Percentiles rank a stretch among this genome's conserved stretches.
phyloP scores from a whole-genome alignment of 257 asterid genomes.

The Dorcoceras hygrometricum region DNA sequence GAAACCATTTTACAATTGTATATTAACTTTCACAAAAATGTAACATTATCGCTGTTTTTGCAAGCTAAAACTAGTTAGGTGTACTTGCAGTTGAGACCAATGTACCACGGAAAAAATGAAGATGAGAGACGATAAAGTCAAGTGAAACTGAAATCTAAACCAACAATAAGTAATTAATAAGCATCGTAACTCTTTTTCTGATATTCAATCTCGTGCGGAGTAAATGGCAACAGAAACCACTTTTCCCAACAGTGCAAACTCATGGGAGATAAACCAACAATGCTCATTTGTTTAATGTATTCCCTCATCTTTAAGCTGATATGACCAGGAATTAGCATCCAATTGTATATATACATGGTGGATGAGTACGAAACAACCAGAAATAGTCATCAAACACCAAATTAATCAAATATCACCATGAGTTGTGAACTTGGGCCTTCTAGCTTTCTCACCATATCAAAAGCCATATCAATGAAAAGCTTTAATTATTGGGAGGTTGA shows the following conservation, averaged over 20 bases:
- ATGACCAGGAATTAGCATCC: neutral
- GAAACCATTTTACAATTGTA: too few species aligned
- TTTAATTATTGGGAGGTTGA: too few species aligned
- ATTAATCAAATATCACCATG: neutral
- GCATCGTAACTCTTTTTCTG: neutral
- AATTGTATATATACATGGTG: neutral
- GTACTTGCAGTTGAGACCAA: slow-evolving; percentile 3
- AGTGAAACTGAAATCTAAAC: neutral
- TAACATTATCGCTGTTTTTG: too few species aligned
- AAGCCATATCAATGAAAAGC: too few species aligned
- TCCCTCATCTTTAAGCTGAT: neutral
- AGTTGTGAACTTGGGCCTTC: neutral
- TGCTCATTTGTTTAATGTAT: too few species aligned
- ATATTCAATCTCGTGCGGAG: neutral
- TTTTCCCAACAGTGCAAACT: too few species aligned
- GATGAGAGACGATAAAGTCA: neutral
- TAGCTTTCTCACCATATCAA: neutral
- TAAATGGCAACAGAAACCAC: neutral
- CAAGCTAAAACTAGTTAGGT: neutral
- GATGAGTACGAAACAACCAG: neutral
- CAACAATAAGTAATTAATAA: neutral
- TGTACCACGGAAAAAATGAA: neutral
- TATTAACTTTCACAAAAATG: too few species aligned
- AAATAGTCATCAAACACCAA: neutral
- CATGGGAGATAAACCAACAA: neutral